Percentiles rank a stretch among this genome's conserved stretches.
These are phyloP conservation scores for Truncatella angustata DNA, from an alignment of 2,329 filamentous ascomycete genomes.

Conservation along the genomic window DNA sequence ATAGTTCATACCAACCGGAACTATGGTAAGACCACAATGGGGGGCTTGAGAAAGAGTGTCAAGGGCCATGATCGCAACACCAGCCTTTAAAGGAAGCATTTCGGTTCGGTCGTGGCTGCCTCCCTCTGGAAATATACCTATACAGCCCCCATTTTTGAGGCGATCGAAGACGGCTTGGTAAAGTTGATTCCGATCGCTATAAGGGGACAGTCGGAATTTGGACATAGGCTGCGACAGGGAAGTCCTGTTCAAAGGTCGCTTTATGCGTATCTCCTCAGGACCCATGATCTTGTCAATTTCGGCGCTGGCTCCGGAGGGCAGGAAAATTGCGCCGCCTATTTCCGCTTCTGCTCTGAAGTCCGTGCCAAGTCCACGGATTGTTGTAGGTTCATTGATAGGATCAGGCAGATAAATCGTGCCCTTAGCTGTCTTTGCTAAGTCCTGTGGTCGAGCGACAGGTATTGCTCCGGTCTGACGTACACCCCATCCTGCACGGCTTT, in stretches of 20 bases:
- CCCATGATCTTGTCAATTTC: slow-evolving; percentile 81
- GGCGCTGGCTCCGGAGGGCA: slow-evolving; percentile 79
- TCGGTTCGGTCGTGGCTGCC: slow-evolving; percentile 94
- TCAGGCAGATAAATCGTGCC: slow-evolving; percentile 89
- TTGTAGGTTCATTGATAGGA: slow-evolving; percentile 77
- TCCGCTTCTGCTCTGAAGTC: slow-evolving; percentile 78
- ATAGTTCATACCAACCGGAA: slow-evolving; percentile 98
- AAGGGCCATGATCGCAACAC: slow-evolving; percentile 96
- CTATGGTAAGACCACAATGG: slow-evolving; percentile 86
- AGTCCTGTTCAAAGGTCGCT: slow-evolving; percentile 78
- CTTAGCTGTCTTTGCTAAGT: slow-evolving; percentile 74
- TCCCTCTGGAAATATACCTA: slow-evolving; percentile 96
- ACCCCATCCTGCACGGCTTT: slow-evolving; percentile 86
- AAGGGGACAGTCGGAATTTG: slow-evolving; percentile 83
- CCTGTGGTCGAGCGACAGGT: slow-evolving; percentile 89
- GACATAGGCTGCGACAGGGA: slow-evolving; percentile 79
- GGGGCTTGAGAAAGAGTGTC: slow-evolving; percentile 83
- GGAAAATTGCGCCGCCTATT: slow-evolving; percentile 78
- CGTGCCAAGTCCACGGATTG: slow-evolving; percentile 76
- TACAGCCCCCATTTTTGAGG: slow-evolving; percentile 78
- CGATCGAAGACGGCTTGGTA: slow-evolving; percentile 91
- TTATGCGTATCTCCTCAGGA: slow-evolving; percentile 78
- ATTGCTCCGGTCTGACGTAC: slow-evolving; percentile 85
- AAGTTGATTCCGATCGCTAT: slow-evolving; percentile 90
- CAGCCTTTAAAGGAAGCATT: slow-evolving; percentile 88